Percentiles rank a stretch among this genome's conserved stretches.
phyloP scores from a whole-genome alignment of 495 filamentous ascomycete genomes.

The Tricharina praecox region DNA sequence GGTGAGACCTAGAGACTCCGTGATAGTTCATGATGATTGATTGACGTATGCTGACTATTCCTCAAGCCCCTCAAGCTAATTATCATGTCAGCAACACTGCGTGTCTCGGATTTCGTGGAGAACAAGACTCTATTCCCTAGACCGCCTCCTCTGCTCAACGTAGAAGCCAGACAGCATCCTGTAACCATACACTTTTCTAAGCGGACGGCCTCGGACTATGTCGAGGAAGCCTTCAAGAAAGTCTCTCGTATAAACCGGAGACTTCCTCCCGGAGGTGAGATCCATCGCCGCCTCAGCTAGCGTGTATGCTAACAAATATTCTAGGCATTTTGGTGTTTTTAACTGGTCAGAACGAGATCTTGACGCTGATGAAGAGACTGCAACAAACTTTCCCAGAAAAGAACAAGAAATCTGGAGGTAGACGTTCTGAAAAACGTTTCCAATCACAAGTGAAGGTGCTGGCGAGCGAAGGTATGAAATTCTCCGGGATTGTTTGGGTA shows the following conservation, averaged over 20 bases:
- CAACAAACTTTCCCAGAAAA: constrained; percentile 49
- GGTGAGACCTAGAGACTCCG: constrained; percentile 14
- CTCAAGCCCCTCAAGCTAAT: constrained; percentile 72
- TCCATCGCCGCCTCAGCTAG: not conserved
- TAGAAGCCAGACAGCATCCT: constrained; percentile 82
- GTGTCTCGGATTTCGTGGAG: constrained; percentile 75
- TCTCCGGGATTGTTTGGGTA: too few species aligned
- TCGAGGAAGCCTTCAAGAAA: constrained; percentile 76
- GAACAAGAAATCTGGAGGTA: too few species aligned
- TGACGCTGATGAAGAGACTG: constrained; percentile 54
- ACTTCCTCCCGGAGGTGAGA: constrained; percentile 52
- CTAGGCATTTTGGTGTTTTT: constrained; percentile 80
- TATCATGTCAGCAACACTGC: constrained; percentile 94
- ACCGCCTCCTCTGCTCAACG: constrained; percentile 72
- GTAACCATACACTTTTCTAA: constrained; percentile 82
- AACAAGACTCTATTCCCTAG: constrained; percentile 62
- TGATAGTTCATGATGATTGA: too few species aligned
- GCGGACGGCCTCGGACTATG: constrained; percentile 68
- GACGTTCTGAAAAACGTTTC: not conserved
- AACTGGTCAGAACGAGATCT: constrained; percentile 86
- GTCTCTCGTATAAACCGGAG: constrained; percentile 78
- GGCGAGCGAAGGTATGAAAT: constrained; percentile 3
- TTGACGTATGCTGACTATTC: not conserved
- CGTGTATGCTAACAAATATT: constrained; percentile 4
- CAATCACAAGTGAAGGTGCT: constrained; percentile 5